Evolutionary conservation across 805 yeast species (phyloP), one percentile per base, ranked within the genome.

Genomic region (Metschnikowia similis): DNA sequence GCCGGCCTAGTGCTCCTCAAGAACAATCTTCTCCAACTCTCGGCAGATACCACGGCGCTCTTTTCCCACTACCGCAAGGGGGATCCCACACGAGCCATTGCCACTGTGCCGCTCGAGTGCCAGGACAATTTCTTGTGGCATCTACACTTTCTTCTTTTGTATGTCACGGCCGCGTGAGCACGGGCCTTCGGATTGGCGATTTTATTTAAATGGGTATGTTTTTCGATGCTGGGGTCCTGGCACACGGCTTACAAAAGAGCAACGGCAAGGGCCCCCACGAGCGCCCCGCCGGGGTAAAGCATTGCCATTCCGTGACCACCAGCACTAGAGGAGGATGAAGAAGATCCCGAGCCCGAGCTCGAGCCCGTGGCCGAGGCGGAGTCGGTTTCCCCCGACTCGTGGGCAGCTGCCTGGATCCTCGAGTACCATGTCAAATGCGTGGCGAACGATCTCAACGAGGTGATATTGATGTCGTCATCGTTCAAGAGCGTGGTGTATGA

Each of bases 101-200:
- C 52, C 14, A 54, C 59, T 7, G 60, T 71, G 11, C 76, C 77
- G 2, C 52, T 62, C 7, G 76, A 72, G 41, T 69, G 74, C 47
- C 45, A 64, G 14, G 77, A 72, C 54, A 71, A 72, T 50, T 64
- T 71, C 40, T 56, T 72, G 49, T 73, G 77, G 77, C 70, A 62
- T 42, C 51, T 73, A 26, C 67, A 73, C 50, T 73, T 66, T 47
- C 45, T 72, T 26, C 48, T 67, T 11, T 56, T 73, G 37, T 70
- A 63, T 52, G 52, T 72, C 35, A 71, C 75, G 1, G 66, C 66
- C 2, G 28, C 35, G 8, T 41, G n/a, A 41, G 17, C 35, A 27
- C 41, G 8, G 27, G 41, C 26, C 13, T n/a, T 13, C n/a, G 5
- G 13, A 14, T 14, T 27, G 7, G 31, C 5, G 17, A 13, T n/a